These are phyloP conservation scores for Taphrina populina DNA, from an alignment of 1,139 yeast species.

Conservation along the genomic window DNA sequence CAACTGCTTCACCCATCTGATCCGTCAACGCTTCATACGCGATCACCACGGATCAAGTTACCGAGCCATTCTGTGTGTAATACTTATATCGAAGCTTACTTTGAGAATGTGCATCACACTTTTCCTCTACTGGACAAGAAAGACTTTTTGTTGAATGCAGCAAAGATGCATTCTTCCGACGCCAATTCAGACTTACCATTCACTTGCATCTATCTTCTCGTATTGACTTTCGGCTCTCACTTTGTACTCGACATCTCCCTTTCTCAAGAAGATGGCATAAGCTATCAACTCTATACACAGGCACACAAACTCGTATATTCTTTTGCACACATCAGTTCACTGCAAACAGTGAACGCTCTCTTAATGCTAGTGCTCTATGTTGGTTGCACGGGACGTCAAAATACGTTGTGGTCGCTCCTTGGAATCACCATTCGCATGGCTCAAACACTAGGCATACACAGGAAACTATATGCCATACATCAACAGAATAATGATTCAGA, in stretches of 20 bases:
- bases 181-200: not conserved
- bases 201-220: slow-evolving; percentile 11
- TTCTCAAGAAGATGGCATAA: not conserved
- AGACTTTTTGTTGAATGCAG: not conserved
- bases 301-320: slow-evolving; percentile 1
- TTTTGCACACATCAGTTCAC: slow-evolving; percentile 50
- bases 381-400: slow-evolving; percentile 53
- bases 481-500: slow-evolving; percentile 46
- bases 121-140: slow-evolving; percentile 7
- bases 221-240: slow-evolving; percentile 47
- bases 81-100: slow-evolving; percentile 10
- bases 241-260: not conserved
- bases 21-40: not conserved
- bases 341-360: slow-evolving; percentile 54
- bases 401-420: slow-evolving; percentile 46
- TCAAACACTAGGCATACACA: slow-evolving; percentile 64
- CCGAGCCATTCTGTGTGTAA: slow-evolving; percentile 9
- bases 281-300: slow-evolving; percentile 6
- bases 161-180: not conserved
- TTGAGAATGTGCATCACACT: slow-evolving; percentile 1
- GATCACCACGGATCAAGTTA: not conserved
- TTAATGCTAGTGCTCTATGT: slow-evolving; percentile 52
- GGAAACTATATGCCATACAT: slow-evolving; percentile 49
- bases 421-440: slow-evolving; percentile 61
- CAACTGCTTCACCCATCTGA: not conserved